These are phyloP conservation scores for Ceratocystis destructans DNA, from an alignment of 2,329 filamentous ascomycete genomes.

Conservation along the genomic window DNA sequence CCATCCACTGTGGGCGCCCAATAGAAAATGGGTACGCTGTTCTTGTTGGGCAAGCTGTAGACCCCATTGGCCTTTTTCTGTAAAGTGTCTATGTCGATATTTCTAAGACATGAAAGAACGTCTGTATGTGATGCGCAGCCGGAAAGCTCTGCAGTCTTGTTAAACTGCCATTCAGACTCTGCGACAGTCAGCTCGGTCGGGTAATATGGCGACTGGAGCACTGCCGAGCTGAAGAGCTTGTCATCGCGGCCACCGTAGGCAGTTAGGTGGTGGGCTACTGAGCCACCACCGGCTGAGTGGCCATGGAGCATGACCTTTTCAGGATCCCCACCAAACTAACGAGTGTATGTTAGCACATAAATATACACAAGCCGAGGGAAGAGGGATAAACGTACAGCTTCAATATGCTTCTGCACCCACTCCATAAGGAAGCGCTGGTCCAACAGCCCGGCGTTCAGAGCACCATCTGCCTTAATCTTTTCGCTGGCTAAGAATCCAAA, in stretches of 20 bases:
- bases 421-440: conserved; percentile 38
- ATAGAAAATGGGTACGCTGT: conserved; percentile 32
- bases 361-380: neutral
- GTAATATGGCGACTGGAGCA: conserved; percentile 37
- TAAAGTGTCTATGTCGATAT: conserved; percentile 26
- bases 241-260: conserved; percentile 35
- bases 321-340: conserved; percentile 34
- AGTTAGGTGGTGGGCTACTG: conserved; percentile 36
- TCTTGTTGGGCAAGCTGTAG: conserved; percentile 29
- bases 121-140: conserved; percentile 27
- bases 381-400: conserved; percentile 26
- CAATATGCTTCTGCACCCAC: conserved; percentile 43
- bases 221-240: conserved; percentile 33
- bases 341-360: neutral
- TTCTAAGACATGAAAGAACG: conserved; percentile 32
- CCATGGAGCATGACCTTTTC: conserved; percentile 33
- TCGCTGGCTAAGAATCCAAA: conserved; percentile 36
- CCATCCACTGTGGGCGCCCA: conserved; percentile 40
- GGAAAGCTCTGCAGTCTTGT: conserved; percentile 27
- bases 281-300: conserved; percentile 33
- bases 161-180: conserved; percentile 37
- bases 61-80: conserved; percentile 30
- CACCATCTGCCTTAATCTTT: conserved; percentile 24
- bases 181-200: conserved; percentile 33
- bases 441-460: conserved; percentile 31